Base-by-base conservation (phyloP, 129 eudicot species). In the Arctium lappa region DNA sequence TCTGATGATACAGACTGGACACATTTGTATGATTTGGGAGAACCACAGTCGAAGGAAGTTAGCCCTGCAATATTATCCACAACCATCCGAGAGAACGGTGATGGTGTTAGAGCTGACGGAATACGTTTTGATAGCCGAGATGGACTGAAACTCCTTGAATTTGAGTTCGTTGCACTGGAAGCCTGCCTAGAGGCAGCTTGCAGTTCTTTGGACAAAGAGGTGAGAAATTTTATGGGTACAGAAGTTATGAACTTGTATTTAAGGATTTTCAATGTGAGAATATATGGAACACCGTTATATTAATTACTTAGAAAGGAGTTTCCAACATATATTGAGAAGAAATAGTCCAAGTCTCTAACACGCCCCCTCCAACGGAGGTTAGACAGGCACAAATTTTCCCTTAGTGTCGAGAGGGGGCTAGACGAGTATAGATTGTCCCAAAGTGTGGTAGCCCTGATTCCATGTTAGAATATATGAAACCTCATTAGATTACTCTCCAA, bases 151-250 rank as follows among this genome's bases (percentile, higher is more conserved):
- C 88, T 87, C 42, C 92, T 91, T 77, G 91, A 93, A 0, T 92
- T 94, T 69, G 98, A 94, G 90, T 92, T 94, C 40, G 86, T 91
- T 77, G 95, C 97, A 18, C 84, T 94, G 70, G 98, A 94, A 76
- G 89, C 97, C 9, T 94, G 97, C 83, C 94, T 94, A 13, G 98
- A 94, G 85, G 96, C 92, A 63, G 96, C 97, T 68, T 94, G 98
- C 81, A 92, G 92, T 86, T 89, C 91, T 79, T 86, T 94, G 82
- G 97, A 94, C 70, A 87, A 82, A 53, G 98, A 94, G 81, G 94
- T 91, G 74, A 74, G 38, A 44, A 78, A 6, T 86, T 78, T 29
- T 75, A 12, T 37, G 12, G 36, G 39, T 72, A n/a, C 29, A 9
- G 3, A 13, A 44, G 38, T 34, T 56, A 10, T 62, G 29, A 50